These are phyloP conservation scores for Pezizomycotina sp. DNA, from an alignment of 2,329 filamentous ascomycete genomes.

Conservation along the genomic window DNA sequence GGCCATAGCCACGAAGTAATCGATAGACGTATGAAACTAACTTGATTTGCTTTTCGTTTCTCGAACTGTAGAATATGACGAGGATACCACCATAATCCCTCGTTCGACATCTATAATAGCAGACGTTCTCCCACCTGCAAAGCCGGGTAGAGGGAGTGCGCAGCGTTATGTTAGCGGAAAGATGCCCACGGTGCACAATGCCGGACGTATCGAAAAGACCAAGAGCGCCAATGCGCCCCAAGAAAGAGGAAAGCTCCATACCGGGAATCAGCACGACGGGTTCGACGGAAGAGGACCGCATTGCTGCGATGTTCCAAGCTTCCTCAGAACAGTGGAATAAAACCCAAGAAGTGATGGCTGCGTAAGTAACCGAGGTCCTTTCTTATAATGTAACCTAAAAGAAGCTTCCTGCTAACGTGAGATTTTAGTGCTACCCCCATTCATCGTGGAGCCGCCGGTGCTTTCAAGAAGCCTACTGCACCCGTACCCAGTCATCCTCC, in stretches of 20 bases:
- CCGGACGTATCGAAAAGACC: slow-evolving; percentile 25
- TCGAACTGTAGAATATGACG: slow-evolving; percentile 60
- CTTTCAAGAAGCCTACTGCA: slow-evolving; percentile 38
- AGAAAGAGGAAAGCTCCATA: slow-evolving; percentile 3
- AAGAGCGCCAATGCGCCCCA: slow-evolving; percentile 50
- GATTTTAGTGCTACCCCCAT: slow-evolving; percentile 31
- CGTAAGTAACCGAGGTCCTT: slow-evolving; percentile 35
- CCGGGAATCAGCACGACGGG: slow-evolving; percentile 10
- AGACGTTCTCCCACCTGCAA: slow-evolving; percentile 64
- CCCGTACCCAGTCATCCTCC: slow-evolving; percentile 77
- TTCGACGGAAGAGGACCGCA: slow-evolving; percentile 66
- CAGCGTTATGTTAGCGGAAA: slow-evolving; percentile 93
- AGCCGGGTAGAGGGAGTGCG: slow-evolving; percentile 74
- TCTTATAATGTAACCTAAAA: slow-evolving; percentile 9
- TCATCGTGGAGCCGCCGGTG: slow-evolving; percentile 26
- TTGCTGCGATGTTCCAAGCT: slow-evolving; percentile 79
- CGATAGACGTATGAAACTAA: background rate
- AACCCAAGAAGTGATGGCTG: slow-evolving; percentile 83
- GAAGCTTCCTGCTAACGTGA: slow-evolving; percentile 18
- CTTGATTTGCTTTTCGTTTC: slow-evolving; percentile 21
- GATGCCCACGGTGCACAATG: slow-evolving; percentile 54
- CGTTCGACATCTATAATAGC: slow-evolving; percentile 89
- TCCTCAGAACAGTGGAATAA: slow-evolving; percentile 85
- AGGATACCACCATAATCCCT: slow-evolving; percentile 94
- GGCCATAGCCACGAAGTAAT: slow-evolving; percentile 1